Evolutionary conservation across 768 basidiomycete species (phyloP).

Genomic region (Psilocybe sp.): DNA sequence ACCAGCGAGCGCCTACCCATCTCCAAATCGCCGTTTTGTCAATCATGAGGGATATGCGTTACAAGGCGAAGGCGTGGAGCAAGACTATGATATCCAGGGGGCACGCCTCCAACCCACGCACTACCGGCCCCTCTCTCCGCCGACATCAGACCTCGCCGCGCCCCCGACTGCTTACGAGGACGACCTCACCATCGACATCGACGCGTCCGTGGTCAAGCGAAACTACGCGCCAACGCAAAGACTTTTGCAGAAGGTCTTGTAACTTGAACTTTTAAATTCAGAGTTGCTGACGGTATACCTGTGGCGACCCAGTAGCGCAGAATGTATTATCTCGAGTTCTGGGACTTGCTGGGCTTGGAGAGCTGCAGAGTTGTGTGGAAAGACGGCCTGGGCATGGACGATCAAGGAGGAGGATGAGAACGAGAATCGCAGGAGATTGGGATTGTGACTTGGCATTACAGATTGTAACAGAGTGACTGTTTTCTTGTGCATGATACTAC

Average conservation of each 20-base stretch:
- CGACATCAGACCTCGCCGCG: conserved; percentile 13
- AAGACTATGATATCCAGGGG: neutral
- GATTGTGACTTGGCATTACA: conserved; percentile 3
- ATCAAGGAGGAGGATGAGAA: neutral
- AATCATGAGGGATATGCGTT: neutral
- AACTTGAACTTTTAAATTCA: neutral
- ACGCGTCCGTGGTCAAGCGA: conserved; percentile 3
- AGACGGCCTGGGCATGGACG: neutral
- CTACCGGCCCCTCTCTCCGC: conserved; percentile 16
- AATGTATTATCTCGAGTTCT: conserved; percentile 7
- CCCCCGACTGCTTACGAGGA: neutral
- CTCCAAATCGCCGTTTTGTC: neutral
- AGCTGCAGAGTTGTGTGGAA: conserved; percentile 17
- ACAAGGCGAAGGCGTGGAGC: neutral
- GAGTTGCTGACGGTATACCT: neutral
- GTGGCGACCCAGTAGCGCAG: conserved; percentile 17
- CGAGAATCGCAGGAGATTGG: conserved; percentile 4
- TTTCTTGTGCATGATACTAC: too few relatives aligned
- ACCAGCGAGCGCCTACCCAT: neutral
- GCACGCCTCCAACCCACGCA: neutral
- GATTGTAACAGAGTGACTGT: too few relatives aligned
- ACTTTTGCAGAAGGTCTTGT: conserved; percentile 13
- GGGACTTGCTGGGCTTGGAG: conserved; percentile 14
- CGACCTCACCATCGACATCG: conserved; percentile 7
- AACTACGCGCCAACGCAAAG: conserved; percentile 9